Conservation (phyloP, 805 yeast species). For the Candida pseudofarinosa region DNA sequence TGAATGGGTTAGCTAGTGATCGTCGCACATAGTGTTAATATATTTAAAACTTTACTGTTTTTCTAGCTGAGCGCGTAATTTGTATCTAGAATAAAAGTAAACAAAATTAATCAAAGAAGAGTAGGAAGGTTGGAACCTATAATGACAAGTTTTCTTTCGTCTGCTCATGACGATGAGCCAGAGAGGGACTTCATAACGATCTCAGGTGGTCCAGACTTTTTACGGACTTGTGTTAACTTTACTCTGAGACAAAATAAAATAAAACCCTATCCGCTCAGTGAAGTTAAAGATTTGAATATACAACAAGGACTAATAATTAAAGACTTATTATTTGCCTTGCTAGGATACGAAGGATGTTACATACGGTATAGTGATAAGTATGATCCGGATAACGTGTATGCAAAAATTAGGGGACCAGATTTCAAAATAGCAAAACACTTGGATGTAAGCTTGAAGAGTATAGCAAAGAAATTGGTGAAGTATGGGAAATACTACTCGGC, state of each 20-base stretch:
- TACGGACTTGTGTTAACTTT: slow-evolving; percentile 11
- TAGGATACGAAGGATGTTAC: slow-evolving; percentile 76
- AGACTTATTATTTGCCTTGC: slow-evolving; percentile 64
- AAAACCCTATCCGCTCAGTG: slow-evolving; percentile 45
- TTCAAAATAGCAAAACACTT: slow-evolving; percentile 67
- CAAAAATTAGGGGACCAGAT: slow-evolving; percentile 64
- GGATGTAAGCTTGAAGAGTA: slow-evolving; percentile 69
- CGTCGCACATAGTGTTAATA: background rate
- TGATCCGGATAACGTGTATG: slow-evolving; percentile 39
- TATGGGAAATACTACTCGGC: slow-evolving; percentile 63
- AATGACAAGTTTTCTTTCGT: slow-evolving; percentile 12
- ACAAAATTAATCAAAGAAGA: background rate
- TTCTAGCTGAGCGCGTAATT: background rate
- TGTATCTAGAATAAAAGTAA: background rate
- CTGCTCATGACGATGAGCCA: slow-evolving; percentile 5
- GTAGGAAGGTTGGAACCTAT: background rate
- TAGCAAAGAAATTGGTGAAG: slow-evolving; percentile 56
- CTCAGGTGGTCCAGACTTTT: slow-evolving; percentile 11
- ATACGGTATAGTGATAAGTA: slow-evolving; percentile 64
- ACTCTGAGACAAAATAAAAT: slow-evolving; percentile 14
- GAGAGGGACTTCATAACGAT: slow-evolving; percentile 17
- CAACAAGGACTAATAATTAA: slow-evolving; percentile 73
- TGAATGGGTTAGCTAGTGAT: slow-evolving; percentile 12
- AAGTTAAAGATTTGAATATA: slow-evolving; percentile 42
- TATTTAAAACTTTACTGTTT: background rate